Conservation (phyloP, 108 stramenopile genomes). For the Nannochloropsis salina region DNA sequence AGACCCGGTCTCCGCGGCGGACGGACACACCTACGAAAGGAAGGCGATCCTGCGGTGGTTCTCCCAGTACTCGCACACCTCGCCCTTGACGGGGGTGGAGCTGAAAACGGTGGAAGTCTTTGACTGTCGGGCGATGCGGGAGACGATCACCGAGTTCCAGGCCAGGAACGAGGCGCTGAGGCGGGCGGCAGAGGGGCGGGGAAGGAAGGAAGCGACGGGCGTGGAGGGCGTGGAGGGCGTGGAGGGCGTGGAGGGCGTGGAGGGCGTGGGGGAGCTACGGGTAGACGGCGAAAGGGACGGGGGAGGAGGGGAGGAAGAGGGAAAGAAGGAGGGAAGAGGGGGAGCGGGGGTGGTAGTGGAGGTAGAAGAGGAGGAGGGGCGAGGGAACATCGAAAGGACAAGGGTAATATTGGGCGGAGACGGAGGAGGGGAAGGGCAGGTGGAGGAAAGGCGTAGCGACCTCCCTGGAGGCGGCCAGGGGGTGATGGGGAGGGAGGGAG, state of each 20-base stretch:
- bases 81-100: not conserved
- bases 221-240: not conserved
- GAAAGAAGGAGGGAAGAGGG: not conserved
- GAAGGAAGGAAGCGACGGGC: not conserved
- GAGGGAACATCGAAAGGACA: too few relatives aligned
- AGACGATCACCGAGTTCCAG: not conserved
- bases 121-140: conserved; percentile 2
- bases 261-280: not conserved
- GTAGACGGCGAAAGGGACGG: not conserved
- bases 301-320: not conserved
- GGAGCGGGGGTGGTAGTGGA: not conserved
- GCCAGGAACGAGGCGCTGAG: not conserved
- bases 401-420: too few relatives aligned
- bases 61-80: conserved; percentile 45
- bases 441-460: too few relatives aligned
- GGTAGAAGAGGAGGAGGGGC: not conserved
- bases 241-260: not conserved
- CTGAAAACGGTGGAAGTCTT: not conserved
- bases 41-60: conserved; percentile 77
- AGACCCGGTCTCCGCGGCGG: conserved; percentile 82
- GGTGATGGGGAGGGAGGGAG: too few relatives aligned
- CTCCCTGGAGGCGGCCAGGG: too few relatives aligned
- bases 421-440: too few relatives aligned
- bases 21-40: conserved; percentile 90
- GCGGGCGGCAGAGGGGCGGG: not conserved